Evolutionary conservation across 768 basidiomycete genomes (phyloP).

Genomic region (Mycena venus): DNA sequence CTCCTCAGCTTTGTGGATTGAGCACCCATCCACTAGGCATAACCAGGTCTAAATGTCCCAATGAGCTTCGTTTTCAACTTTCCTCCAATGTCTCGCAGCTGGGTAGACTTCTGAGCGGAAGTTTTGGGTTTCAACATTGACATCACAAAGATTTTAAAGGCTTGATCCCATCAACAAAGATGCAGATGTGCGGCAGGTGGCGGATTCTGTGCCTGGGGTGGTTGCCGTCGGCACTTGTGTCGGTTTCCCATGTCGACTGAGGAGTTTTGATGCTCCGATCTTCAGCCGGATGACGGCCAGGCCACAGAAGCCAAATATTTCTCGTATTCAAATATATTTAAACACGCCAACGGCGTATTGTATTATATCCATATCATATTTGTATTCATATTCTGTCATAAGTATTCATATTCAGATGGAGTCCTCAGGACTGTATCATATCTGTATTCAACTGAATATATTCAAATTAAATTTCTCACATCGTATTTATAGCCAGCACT

Average conservation of each 20-base stretch:
- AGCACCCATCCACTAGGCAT: not conserved
- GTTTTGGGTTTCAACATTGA: not conserved
- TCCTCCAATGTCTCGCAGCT: not conserved
- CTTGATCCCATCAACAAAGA: not conserved
- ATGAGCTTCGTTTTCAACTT: not conserved
- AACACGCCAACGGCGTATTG: not conserved
- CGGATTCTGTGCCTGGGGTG: not conserved
- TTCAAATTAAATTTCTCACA: not conserved
- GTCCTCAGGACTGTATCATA: not conserved
- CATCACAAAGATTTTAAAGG: not conserved
- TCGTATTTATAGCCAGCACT: no score
- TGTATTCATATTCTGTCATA: no score
- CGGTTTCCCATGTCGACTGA: not conserved
- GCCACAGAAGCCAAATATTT: not conserved
- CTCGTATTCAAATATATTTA: not conserved
- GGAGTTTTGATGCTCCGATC: not conserved
- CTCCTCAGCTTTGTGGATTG: not conserved
- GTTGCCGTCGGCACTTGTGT: not conserved
- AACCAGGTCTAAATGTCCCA: not conserved
- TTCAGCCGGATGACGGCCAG: not conserved
- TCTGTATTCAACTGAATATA: not conserved
- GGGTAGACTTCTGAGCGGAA: not conserved
- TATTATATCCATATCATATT: not conserved
- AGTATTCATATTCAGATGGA: not conserved
- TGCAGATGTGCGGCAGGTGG: not conserved